Base-by-base conservation (phyloP, 441 rosid species). In the Metrosideros polymorpha region DNA sequence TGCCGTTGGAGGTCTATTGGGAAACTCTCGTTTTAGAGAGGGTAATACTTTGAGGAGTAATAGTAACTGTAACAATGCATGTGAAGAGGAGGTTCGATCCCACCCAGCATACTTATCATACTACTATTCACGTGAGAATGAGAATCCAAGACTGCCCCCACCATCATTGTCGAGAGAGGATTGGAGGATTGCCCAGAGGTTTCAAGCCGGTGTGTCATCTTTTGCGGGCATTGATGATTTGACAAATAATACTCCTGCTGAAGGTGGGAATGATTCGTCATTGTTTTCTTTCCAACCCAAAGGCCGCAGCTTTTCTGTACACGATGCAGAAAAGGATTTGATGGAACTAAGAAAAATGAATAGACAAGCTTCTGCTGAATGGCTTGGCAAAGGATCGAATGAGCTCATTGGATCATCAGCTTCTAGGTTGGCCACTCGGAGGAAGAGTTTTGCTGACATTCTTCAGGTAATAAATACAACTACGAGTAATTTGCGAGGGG, bases 401-500 rank as follows among this genome's bases (percentile, higher is more conserved):
- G 87, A 91, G 66, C 85, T 88, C 82, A 85, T 50, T 85, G 95
- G 92, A 86, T 66, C 89, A 84, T 87, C 94, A 82, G 90, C 90
- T 76, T 82, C 90, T 86, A 95, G 93, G 82, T 90, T 96, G 90
- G 98, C 96, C 29, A 86, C 92, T 6, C 94, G 99, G 93, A 94
- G 97, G 94, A 98, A 94, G 94, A 98, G 99, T 92, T 96, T 95
- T 88, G 96, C 99, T 24, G 99, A 95, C 94, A 96, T 95, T 89
- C 95, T 98, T 90, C 99, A 95, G 98, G 99, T 95, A 87, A 82
- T 82, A 54, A 42, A 13, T 59, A 57, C 8, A 0, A 7, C 25
- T 45, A 82, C 3, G n/a, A 50, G 43, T 25, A 51, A 83, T 52
- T 50, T 39, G 47, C n/a, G 9, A 71, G 47, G 47, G 47, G 47